A percentile compares a stretch with the other conserved stretches of the same genome.
Conservation (phyloP, 805 yeast genomes). For the Monosporozyma siamensis region DNA sequence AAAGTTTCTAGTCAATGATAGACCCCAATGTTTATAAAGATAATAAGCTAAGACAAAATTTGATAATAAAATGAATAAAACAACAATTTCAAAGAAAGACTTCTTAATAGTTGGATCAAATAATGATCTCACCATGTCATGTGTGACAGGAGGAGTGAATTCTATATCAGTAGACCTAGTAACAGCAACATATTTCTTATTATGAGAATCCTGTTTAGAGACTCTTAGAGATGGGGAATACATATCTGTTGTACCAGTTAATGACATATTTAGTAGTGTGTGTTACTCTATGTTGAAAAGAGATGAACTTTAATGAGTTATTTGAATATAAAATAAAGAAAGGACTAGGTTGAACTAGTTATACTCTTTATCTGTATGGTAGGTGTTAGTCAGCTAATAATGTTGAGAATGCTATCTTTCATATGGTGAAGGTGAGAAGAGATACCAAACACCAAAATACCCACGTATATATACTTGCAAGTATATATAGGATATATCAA, state of each 20-base stretch:
- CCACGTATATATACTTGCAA: too few species aligned
- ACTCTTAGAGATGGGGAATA: not conserved
- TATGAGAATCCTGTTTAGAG: not conserved
- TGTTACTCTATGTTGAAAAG: not conserved
- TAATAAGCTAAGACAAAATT: constrained; percentile 30
- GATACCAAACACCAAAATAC: too few species aligned
- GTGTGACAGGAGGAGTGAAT: constrained; percentile 43
- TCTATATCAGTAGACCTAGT: constrained; percentile 27
- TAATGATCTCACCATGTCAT: constrained; percentile 74
- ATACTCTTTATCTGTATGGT: not conserved
- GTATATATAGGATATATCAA: too few species aligned
- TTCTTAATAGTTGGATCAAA: constrained; percentile 69
- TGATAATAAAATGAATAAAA: constrained; percentile 37
- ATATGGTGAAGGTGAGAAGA: too few species aligned
- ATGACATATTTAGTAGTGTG: not conserved
- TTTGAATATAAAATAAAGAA: not conserved
- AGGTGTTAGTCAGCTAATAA: not conserved
- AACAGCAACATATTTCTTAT: constrained; percentile 15
- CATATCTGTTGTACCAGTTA: not conserved
- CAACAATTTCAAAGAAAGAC: constrained; percentile 54
- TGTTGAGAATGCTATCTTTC: too few species aligned
- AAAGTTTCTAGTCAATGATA: constrained; percentile 19
- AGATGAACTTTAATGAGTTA: not conserved
- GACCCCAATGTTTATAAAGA: constrained; percentile 16
- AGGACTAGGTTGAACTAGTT: constrained; percentile 1